Base-by-base conservation (phyloP, 768 basidiomycete genomes). In the Boletellus emodensis region DNA sequence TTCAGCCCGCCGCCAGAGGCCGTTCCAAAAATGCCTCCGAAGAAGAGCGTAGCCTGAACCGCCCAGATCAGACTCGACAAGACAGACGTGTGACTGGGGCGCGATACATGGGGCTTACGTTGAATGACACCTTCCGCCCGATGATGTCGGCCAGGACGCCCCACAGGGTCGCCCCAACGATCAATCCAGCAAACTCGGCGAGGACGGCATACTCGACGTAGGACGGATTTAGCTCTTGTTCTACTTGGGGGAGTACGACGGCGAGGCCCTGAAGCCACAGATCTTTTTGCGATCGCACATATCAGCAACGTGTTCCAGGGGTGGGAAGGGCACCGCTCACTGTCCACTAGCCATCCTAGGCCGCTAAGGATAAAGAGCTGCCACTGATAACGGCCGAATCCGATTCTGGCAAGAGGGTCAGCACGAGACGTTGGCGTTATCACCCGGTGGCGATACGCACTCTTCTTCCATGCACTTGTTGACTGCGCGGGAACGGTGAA, bases 341-440 rank as follows among this genome's bases (percentile, higher is more conserved):
- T 76, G 56, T 78, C 78, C 45, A 74, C 75, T 40, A 74, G 54
- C 76, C 78, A 78, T 48, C 77, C 76, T 6, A 78, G 59, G 47
- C 76, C 77, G 44, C 73, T 67, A 14, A 79, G 63, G 22, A 70
- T 17, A 57, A 79, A 78, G 28, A 79, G 69, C 55, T 78, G 73
- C 46, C 66, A 61, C 48, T 79, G 78, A 63, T 79, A 79, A 37
- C 68, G 70, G 13, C 78, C 78, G 37, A 75, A 79, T 43, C 78
- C 76, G 41, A 79, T 75, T 51, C 76, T 77, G 57, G 41, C 11
- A 33, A 9, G 22, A 28, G 11, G 4, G 15, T 60, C 24, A 24
- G 24, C 24, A 24, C 24, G 9, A 49, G 13, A 17, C 22, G 14
- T 20, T 39, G 13, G 24, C 17, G 44, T 54, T 46, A 45, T 28